phyloP scores from a whole-genome alignment of 2,329 filamentous ascomycete species.

The Xylaria sp. region DNA sequence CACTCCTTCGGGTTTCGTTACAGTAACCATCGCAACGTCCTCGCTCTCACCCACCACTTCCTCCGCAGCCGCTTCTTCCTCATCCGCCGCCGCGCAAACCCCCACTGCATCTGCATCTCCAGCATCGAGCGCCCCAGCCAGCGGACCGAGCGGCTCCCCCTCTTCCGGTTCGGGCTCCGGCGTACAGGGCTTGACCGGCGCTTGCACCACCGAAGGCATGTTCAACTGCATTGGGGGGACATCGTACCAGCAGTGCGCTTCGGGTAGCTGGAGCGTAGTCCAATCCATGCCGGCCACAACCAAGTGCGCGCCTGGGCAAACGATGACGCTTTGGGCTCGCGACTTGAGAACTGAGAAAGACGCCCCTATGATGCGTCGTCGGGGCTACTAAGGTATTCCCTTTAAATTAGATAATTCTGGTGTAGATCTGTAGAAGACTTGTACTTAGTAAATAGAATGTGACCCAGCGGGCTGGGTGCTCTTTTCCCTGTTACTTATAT shows the following conservation, averaged over 20 bases:
- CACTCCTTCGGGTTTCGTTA: slow-evolving; percentile 16
- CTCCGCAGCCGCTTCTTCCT: slow-evolving; percentile 12
- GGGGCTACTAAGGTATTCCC: slow-evolving; percentile 15
- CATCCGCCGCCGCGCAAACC: slow-evolving; percentile 1
- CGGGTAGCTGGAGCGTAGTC: slow-evolving; percentile 47
- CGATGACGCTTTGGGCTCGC: slow-evolving; percentile 46
- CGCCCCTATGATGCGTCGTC: slow-evolving; percentile 9
- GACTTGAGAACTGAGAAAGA: background rate
- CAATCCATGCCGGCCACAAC: slow-evolving; percentile 47
- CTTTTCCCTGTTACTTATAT: background rate
- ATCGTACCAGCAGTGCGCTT: slow-evolving; percentile 52
- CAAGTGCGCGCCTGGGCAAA: slow-evolving; percentile 47
- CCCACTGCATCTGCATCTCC: slow-evolving; percentile 15
- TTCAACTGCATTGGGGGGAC: slow-evolving; percentile 51
- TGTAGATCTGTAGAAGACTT: background rate
- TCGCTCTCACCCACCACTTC: slow-evolving; percentile 16
- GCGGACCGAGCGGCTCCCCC: slow-evolving; percentile 24
- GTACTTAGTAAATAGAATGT: slow-evolving; percentile 3
- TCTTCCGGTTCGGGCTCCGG: slow-evolving; percentile 30
- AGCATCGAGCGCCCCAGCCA: slow-evolving; percentile 26
- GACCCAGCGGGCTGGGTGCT: slow-evolving; percentile 15
- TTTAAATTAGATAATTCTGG: background rate
- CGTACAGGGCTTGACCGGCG: slow-evolving; percentile 44
- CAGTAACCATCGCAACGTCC: slow-evolving; percentile 20
- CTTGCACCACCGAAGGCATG: slow-evolving; percentile 49